phyloP scores from a whole-genome alignment of 345 rosid species.

The Lumnitzera littorea region DNA sequence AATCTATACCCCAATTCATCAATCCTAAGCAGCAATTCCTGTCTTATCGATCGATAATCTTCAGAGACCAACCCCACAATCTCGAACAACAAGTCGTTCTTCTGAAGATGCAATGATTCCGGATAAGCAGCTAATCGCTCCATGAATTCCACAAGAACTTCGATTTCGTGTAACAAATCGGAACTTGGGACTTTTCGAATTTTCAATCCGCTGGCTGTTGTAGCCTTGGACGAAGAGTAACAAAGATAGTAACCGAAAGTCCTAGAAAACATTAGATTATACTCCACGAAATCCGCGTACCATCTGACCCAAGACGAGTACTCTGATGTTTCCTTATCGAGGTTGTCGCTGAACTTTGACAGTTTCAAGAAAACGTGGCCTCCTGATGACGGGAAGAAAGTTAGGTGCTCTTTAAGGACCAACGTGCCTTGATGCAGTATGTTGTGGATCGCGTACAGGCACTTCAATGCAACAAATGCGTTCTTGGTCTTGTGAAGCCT shows the following conservation, averaged over 20 bases:
- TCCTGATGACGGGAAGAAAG: slow-evolving; percentile 26
- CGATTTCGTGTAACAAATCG: slow-evolving; percentile 31
- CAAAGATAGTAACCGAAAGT: slow-evolving; percentile 24
- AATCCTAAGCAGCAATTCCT: slow-evolving; percentile 32
- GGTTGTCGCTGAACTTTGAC: slow-evolving; percentile 26
- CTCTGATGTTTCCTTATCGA: slow-evolving; percentile 25
- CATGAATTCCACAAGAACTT: slow-evolving; percentile 25
- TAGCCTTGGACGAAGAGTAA: slow-evolving; percentile 4
- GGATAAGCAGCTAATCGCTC: slow-evolving; percentile 28
- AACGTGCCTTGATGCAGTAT: slow-evolving; percentile 32
- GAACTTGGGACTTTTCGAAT: slow-evolving; percentile 8
- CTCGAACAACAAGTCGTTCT: slow-evolving; percentile 36
- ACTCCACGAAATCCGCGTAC: slow-evolving; percentile 46
- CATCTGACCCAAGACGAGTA: slow-evolving; percentile 54
- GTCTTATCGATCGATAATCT: slow-evolving; percentile 37
- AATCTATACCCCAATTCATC: slow-evolving; percentile 24
- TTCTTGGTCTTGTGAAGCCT: slow-evolving; percentile 30
- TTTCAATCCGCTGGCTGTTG: slow-evolving; percentile 8
- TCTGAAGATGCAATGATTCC: slow-evolving; percentile 35
- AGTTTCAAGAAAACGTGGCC: slow-evolving; percentile 43
- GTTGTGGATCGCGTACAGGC: slow-evolving; percentile 38
- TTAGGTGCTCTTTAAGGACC: slow-evolving; percentile 36
- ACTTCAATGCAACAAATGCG: slow-evolving; percentile 47
- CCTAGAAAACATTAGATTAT: slow-evolving; percentile 32
- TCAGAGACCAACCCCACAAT: slow-evolving; percentile 36